A percentile compares a stretch with the other conserved stretches of the same genome.
These are phyloP conservation scores for Pseudocercospora crystallina DNA, from an alignment of 2,329 filamentous ascomycete species.

Conservation along the genomic window DNA sequence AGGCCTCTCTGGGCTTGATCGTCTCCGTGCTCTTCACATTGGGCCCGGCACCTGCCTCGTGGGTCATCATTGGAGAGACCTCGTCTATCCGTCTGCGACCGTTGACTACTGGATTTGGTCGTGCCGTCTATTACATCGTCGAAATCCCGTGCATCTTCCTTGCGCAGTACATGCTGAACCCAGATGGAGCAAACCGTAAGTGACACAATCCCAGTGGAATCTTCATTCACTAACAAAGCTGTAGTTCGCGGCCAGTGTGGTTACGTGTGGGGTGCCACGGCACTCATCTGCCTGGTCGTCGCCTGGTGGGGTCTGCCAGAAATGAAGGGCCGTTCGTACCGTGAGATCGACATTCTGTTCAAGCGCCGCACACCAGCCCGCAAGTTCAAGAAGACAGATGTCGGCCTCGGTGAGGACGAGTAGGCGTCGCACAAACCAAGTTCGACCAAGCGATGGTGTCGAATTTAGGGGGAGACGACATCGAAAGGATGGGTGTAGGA, in stretches of 20 bases:
- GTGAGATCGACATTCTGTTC: constrained; percentile 64
- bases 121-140: constrained; percentile 62
- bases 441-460: too few relatives aligned
- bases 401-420: constrained; percentile 63
- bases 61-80: constrained; percentile 67
- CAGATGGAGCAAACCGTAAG: constrained; percentile 35
- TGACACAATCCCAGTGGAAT: not conserved
- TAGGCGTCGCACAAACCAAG: constrained; percentile 39
- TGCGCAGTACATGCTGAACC: constrained; percentile 58
- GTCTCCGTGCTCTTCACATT: constrained; percentile 65
- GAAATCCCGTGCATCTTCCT: constrained; percentile 67
- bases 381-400: constrained; percentile 54
- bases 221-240: constrained; percentile 29
- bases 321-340: constrained; percentile 59
- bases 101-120: constrained; percentile 65
- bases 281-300: constrained; percentile 53
- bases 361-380: constrained; percentile 55
- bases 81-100: constrained; percentile 64
- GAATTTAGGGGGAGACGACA: too few relatives aligned
- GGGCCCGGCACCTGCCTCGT: constrained; percentile 63
- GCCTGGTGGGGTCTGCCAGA: constrained; percentile 55
- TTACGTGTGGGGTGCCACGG: constrained; percentile 61
- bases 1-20: constrained; percentile 63
- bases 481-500: too few relatives aligned
- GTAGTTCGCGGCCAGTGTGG: constrained; percentile 54